These are phyloP conservation scores for Parasarocladium wereldwijsianum DNA, from an alignment of 2,329 filamentous ascomycete genomes.

Conservation along the genomic window DNA sequence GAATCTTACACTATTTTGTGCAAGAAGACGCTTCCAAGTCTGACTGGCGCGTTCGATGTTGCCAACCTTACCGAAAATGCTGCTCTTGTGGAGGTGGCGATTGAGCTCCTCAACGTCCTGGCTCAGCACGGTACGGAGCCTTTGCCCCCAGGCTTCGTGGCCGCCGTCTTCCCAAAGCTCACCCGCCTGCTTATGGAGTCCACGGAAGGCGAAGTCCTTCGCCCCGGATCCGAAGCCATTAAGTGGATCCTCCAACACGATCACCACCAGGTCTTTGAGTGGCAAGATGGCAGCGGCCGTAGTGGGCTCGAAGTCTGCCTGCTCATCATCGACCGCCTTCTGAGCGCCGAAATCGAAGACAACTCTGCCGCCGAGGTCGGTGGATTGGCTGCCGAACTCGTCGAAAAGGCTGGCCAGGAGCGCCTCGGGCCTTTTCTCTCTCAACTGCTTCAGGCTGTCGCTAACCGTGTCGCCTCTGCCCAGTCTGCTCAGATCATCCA, in stretches of 20 bases:
- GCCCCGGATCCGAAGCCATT: constrained; percentile 71
- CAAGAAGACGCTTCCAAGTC: constrained; percentile 69
- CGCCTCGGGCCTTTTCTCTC: constrained; percentile 79
- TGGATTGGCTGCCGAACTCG: constrained; percentile 81
- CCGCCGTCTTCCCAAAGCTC: constrained; percentile 74
- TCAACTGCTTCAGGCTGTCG: constrained; percentile 79
- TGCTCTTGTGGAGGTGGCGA: constrained; percentile 71
- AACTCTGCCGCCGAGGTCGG: constrained; percentile 93
- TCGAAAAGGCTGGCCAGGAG: constrained; percentile 88
- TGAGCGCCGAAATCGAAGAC: constrained; percentile 75
- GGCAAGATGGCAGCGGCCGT: constrained; percentile 67
- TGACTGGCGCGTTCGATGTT: constrained; percentile 82
- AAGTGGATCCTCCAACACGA: constrained; percentile 86
- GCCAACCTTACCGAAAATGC: constrained; percentile 75
- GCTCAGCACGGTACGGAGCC: constrained; percentile 74
- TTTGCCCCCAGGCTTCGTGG: constrained; percentile 74
- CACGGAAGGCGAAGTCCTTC: constrained; percentile 74
- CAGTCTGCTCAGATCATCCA: constrained; percentile 85
- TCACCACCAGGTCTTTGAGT: constrained; percentile 75
- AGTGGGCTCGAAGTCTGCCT: constrained; percentile 80
- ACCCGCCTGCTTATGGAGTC: constrained; percentile 70
- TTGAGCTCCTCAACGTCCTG: constrained; percentile 68
- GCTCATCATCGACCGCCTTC: constrained; percentile 79
- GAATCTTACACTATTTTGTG: constrained; percentile 68
- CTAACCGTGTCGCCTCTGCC: constrained; percentile 67